Percentiles rank a stretch among this genome's conserved stretches.
These are phyloP conservation scores for Vaccinium vitisidaea DNA, from an alignment of 148 eudicot genomes.

Conservation along the genomic window DNA sequence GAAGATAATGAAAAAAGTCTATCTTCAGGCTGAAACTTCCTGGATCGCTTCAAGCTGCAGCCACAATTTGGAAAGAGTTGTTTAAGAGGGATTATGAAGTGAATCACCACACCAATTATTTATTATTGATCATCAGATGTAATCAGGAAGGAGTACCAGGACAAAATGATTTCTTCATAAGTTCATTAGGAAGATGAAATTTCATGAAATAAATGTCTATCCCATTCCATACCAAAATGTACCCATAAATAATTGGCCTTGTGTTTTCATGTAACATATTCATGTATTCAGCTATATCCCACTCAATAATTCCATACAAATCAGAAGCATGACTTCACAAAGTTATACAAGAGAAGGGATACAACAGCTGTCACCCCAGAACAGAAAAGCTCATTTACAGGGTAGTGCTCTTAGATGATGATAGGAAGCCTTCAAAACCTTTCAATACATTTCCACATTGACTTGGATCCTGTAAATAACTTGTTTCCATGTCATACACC, in stretches of 20 bases:
- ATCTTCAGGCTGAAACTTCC: constrained; percentile 97
- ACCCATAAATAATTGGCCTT: not conserved
- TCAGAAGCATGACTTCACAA: not conserved
- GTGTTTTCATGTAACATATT: not conserved
- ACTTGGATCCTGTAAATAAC: constrained; percentile 87
- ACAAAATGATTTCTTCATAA: not conserved
- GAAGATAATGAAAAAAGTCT: constrained; percentile 92
- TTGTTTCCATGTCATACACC: constrained; percentile 98
- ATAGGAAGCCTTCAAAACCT: constrained; percentile 91
- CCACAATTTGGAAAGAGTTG: constrained; percentile 15
- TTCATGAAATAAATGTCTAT: not conserved
- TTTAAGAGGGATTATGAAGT: not conserved
- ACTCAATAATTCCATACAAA: not conserved
- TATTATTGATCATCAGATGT: too few species aligned
- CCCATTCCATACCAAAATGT: not conserved
- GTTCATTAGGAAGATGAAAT: not conserved
- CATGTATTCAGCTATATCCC: not conserved
- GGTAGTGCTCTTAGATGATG: constrained; percentile 83
- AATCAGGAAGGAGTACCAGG: not conserved
- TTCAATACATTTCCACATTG: constrained; percentile 93
- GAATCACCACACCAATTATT: not conserved
- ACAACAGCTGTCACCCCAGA: not conserved
- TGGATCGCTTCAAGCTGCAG: constrained; percentile 82
- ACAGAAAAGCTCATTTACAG: constrained; percentile 39
- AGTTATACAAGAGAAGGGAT: not conserved